Percentiles rank a stretch among this genome's conserved stretches.
These are phyloP conservation scores for Chenopodium album DNA, from an alignment of 148 eudicot genomes.

Conservation along the genomic window DNA sequence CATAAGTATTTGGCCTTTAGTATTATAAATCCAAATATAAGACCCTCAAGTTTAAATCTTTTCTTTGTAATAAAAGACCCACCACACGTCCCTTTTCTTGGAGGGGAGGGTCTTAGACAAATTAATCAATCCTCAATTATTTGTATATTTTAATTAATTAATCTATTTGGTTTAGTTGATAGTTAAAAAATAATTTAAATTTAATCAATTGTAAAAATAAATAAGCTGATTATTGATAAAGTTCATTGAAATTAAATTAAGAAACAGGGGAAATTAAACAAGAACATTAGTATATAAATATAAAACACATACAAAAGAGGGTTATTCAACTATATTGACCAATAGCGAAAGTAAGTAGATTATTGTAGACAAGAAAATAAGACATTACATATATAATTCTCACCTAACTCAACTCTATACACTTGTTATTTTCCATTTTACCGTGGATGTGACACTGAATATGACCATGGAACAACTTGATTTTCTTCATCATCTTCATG, in stretches of 20 bases:
- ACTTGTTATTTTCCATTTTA: background rate
- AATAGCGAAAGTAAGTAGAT: background rate
- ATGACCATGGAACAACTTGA: slow-evolving; percentile 40
- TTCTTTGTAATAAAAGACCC: background rate
- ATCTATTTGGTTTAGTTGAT: background rate
- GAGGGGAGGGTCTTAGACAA: background rate
- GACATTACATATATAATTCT: background rate
- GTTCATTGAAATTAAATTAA: too few species aligned
- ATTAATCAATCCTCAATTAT: background rate
- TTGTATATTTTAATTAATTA: too few species aligned
- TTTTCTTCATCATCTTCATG: slow-evolving; percentile 32
- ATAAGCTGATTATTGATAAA: too few species aligned
- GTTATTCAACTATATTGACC: background rate
- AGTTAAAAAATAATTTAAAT: too few species aligned
- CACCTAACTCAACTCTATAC: slow-evolving; percentile 9
- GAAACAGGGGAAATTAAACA: background rate
- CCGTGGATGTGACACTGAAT: slow-evolving; percentile 20
- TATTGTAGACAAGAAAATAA: background rate
- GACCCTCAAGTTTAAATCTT: background rate
- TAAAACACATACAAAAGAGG: background rate
- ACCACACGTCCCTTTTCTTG: background rate
- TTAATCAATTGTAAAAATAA: too few species aligned
- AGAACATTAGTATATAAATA: background rate
- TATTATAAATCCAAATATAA: background rate
- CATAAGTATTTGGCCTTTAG: background rate